Evolutionary conservation across 768 basidiomycete genomes (phyloP).

Genomic region (Suillus hirtellus): DNA sequence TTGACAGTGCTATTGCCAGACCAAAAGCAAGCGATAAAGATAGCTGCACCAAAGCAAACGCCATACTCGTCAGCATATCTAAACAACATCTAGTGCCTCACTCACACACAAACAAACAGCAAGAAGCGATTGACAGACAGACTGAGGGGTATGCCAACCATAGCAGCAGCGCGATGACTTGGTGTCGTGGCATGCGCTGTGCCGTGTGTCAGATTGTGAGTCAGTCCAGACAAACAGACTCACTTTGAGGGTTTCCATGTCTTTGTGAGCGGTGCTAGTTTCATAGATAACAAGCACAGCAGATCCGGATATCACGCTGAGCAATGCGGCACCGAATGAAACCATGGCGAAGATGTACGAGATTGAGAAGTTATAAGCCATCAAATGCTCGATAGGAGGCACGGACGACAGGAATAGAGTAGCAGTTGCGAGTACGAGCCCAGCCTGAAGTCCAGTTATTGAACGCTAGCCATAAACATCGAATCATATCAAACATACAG

Average conservation of each 20-base stretch:
- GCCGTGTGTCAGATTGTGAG: background rate
- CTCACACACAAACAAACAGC: constrained; percentile 2
- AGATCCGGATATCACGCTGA: constrained; percentile 7
- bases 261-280: background rate
- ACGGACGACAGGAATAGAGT: background rate
- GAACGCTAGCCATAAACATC: background rate
- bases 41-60: background rate
- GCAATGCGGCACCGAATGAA: constrained; percentile 3
- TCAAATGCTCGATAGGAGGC: background rate
- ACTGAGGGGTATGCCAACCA: constrained; percentile 5
- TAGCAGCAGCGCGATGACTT: background rate
- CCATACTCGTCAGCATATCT: background rate
- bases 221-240: background rate
- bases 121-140: constrained; percentile 1
- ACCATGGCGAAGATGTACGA: background rate
- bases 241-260: constrained; percentile 2
- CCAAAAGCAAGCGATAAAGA: constrained; percentile 2
- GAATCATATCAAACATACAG: background rate
- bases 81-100: background rate
- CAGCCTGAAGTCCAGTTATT: background rate
- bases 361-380: background rate
- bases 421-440: constrained; percentile 4
- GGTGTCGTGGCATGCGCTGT: background rate
- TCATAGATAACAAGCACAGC: constrained; percentile 4
- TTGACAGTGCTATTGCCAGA: background rate